Evolutionary conservation across 192 early-diverging fungal species (phyloP).

Genomic region (Hyaloraphidium curvatum): DNA sequence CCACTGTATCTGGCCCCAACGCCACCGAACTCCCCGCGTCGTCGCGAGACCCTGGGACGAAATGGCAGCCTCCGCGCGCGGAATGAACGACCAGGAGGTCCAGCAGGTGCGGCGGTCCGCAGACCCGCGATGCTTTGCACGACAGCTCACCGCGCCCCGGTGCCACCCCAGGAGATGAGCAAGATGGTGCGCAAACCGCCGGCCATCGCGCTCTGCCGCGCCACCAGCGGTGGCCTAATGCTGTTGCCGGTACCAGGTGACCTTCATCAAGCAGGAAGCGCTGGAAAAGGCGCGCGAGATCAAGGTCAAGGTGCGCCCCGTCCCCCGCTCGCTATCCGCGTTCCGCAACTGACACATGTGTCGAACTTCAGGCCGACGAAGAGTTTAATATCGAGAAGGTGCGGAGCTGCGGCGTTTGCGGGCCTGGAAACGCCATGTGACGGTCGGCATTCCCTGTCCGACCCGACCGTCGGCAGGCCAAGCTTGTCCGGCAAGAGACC

Average conservation of each 20-base stretch:
- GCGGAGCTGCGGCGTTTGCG: not conserved
- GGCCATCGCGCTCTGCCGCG: not conserved
- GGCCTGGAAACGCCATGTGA: not conserved
- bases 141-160: not conserved
- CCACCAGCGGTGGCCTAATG: not conserved
- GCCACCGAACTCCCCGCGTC: no score
- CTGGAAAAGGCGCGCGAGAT: conserved; percentile 95
- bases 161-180: conserved; percentile 69
- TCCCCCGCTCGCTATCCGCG: no score
- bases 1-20: no score
- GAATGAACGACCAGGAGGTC: conserved; percentile 87
- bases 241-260: conserved; percentile 36
- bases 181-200: conserved; percentile 75
- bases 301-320: conserved; percentile 72
- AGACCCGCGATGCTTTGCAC: not conserved
- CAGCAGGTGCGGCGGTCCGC: not conserved
- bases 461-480: conserved; percentile 55
- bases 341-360: not conserved
- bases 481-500: conserved; percentile 92
- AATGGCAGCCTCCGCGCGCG: not conserved
- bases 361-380: conserved; percentile 64
- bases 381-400: conserved; percentile 99
- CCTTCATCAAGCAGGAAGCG: conserved; percentile 98
- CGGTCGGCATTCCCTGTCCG: not conserved
- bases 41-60: no score